Conservation (phyloP, 2,329 filamentous ascomycete species). For the Penicillium sp. region DNA sequence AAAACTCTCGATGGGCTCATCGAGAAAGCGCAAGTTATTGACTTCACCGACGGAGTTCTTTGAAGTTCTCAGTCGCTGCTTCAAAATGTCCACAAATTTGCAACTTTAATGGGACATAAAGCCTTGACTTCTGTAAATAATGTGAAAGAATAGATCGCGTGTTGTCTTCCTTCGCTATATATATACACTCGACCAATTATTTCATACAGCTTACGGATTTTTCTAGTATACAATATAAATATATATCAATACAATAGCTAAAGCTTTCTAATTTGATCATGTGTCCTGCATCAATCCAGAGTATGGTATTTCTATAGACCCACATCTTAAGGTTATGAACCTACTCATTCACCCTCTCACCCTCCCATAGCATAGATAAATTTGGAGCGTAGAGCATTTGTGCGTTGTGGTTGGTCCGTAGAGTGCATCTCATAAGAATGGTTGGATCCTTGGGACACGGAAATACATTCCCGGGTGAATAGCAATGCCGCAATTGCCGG, state of each 20-base stretch:
- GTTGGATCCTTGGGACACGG: neutral
- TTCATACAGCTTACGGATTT: neutral
- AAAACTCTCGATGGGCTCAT: slow-evolving; percentile 38
- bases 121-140: neutral
- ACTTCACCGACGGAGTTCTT: slow-evolving; percentile 33
- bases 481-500: neutral
- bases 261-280: neutral
- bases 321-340: neutral
- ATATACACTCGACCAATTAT: neutral
- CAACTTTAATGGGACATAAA: neutral
- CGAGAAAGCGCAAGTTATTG: slow-evolving; percentile 39
- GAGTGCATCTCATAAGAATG: neutral
- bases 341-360: neutral
- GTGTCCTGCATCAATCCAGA: neutral
- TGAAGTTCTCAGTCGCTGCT: neutral
- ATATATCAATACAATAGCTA: neutral
- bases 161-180: neutral
- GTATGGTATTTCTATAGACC: neutral
- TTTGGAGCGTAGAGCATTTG: no score
- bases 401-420: neutral
- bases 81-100: neutral
- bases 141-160: neutral
- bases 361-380: neutral
- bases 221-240: neutral
- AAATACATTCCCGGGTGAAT: neutral